Evolutionary conservation across 2,329 filamentous ascomycete species (phyloP).

Genomic region (Ophiostoma sp.): DNA sequence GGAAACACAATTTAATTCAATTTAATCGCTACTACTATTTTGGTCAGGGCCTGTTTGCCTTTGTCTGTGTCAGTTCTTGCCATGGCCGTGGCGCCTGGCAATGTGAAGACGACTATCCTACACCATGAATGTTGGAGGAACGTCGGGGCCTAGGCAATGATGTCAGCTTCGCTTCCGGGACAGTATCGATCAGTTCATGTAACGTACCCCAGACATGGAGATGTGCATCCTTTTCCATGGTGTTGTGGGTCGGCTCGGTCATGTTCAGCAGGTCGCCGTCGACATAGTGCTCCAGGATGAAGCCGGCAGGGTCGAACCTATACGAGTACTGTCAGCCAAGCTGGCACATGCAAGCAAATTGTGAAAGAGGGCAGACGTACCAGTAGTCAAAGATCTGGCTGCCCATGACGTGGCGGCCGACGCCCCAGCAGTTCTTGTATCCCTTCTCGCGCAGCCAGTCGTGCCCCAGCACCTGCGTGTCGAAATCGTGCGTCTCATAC

Average conservation of each 20-base stretch:
- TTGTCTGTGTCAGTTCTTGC: neutral
- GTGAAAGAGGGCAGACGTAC: slow-evolving; percentile 28
- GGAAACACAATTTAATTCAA: no score
- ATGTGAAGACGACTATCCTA: neutral
- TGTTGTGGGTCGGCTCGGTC: slow-evolving; percentile 44
- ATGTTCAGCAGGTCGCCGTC: slow-evolving; percentile 62
- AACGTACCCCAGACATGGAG: slow-evolving; percentile 42
- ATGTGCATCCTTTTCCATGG: slow-evolving; percentile 38
- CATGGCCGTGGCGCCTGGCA: neutral
- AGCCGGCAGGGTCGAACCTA: slow-evolving; percentile 51
- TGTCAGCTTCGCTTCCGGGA: neutral
- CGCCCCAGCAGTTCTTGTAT: slow-evolving; percentile 63
- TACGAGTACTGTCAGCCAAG: no score
- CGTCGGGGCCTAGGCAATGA: slow-evolving; percentile 21
- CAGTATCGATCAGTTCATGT: neutral
- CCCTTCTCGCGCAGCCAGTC: slow-evolving; percentile 59
- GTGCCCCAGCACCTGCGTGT: slow-evolving; percentile 64
- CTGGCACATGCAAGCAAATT: no score
- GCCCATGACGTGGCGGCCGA: slow-evolving; percentile 64
- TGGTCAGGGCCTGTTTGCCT: no score
- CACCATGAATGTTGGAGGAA: slow-evolving; percentile 24
- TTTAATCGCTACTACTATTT: no score
- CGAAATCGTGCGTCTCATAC: slow-evolving; percentile 67
- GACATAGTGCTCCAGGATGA: slow-evolving; percentile 65
- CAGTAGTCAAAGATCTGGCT: slow-evolving; percentile 70